These are phyloP conservation scores for Dichotomocladium elegans DNA, from an alignment of 371 early-diverging fungal genomes.

Conservation along the genomic window DNA sequence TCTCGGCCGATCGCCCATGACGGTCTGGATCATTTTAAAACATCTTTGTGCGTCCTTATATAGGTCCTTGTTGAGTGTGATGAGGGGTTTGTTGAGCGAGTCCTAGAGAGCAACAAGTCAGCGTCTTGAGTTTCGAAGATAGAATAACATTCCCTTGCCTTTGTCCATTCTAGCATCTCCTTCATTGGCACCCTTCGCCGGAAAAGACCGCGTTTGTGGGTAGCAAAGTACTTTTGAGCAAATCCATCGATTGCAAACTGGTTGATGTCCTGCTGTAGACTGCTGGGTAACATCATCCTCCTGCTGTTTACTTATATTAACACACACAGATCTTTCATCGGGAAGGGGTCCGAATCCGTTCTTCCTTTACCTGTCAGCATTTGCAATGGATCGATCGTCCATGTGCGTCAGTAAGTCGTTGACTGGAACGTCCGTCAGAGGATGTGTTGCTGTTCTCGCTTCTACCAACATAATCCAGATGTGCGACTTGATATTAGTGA, in stretches of 20 bases:
- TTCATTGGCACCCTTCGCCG: conserved; percentile 87
- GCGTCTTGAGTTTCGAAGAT: too few species aligned
- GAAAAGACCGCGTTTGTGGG: conserved; percentile 75
- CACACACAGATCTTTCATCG: too few species aligned
- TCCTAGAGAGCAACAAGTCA: too few species aligned
- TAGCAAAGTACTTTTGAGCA: conserved; percentile 88
- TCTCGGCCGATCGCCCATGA: conserved; percentile 76
- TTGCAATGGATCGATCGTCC: too few species aligned
- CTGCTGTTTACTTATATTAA: too few species aligned
- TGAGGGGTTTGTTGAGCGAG: conserved; percentile 73
- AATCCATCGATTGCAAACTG: conserved; percentile 88
- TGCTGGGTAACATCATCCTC: too few species aligned
- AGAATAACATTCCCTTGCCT: neutral
- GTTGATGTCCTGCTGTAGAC: conserved; percentile 66
- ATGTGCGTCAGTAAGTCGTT: too few species aligned
- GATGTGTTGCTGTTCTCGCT: too few species aligned
- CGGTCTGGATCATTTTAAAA: conserved; percentile 80
- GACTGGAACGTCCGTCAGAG: too few species aligned
- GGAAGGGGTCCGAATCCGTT: too few species aligned
- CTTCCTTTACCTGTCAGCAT: too few species aligned
- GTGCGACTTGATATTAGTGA: neutral
- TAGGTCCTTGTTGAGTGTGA: conserved; percentile 73
- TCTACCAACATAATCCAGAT: neutral
- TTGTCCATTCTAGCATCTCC: conserved; percentile 82
- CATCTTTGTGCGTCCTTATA: conserved; percentile 84